phyloP scores from a whole-genome alignment of 371 early-diverging fungal species.

The Funneliformis caledonium region DNA sequence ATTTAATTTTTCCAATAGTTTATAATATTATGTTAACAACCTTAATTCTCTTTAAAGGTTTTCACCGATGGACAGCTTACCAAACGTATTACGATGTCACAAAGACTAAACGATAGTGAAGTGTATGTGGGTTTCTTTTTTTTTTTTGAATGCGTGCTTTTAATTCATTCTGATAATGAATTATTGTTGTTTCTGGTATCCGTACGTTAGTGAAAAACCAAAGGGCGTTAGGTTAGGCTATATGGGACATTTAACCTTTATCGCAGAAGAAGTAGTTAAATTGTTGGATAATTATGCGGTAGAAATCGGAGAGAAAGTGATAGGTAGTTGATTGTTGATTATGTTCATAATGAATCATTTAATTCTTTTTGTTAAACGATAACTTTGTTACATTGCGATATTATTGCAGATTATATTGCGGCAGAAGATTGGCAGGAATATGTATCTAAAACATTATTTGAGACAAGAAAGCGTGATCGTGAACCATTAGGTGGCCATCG shows the following conservation, averaged over 20 bases:
- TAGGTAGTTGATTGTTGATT: conserved; percentile 23
- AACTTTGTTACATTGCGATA: not conserved
- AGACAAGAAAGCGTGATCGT: conserved; percentile 86
- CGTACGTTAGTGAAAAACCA: conserved; percentile 57
- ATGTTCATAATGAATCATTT: no score
- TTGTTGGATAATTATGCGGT: conserved; percentile 75
- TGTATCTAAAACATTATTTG: conserved; percentile 73
- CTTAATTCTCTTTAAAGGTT: conserved; percentile 47
- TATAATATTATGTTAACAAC: conserved; percentile 39
- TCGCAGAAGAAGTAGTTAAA: conserved; percentile 92
- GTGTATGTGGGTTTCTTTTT: conserved; percentile 46
- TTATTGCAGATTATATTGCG: conserved; percentile 60
- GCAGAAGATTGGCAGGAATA: conserved; percentile 89
- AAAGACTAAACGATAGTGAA: conserved; percentile 69
- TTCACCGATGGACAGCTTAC: conserved; percentile 84
- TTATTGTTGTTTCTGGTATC: not conserved
- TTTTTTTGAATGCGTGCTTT: not conserved
- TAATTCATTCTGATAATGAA: not conserved
- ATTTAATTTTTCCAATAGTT: conserved; percentile 4
- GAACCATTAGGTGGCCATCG: conserved; percentile 88
- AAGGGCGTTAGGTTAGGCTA: conserved; percentile 93
- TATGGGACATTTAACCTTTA: conserved; percentile 97
- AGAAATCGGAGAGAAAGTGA: conserved; percentile 52
- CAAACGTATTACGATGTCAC: conserved; percentile 76
- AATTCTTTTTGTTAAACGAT: not conserved